Percentiles rank a stretch among this genome's conserved stretches.
Evolutionary conservation across 768 basidiomycete species (phyloP).

Genomic region (Tricholomella constricta): DNA sequence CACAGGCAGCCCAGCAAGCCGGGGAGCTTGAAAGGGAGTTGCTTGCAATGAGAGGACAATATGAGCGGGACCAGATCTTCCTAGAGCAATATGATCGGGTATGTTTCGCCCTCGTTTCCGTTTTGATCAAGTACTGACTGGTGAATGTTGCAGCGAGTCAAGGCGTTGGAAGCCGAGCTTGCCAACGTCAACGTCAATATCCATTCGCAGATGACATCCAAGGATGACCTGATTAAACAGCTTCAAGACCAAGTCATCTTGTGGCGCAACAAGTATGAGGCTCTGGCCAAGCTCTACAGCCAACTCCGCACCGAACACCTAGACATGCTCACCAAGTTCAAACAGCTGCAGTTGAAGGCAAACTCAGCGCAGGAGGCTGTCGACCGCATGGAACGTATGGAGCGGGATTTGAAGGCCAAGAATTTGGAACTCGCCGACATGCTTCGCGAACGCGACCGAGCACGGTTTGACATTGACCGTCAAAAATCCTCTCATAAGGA

Average conservation of each 20-base stretch:
- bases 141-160: constrained; percentile 70
- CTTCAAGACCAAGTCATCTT: constrained; percentile 95
- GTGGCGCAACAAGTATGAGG: constrained; percentile 99
- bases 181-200: constrained; percentile 73
- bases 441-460: constrained; percentile 96
- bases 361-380: constrained; percentile 98
- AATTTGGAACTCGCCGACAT: constrained; percentile 98
- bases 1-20: constrained; percentile 68
- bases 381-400: constrained; percentile 99
- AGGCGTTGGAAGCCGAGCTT: constrained; percentile 91
- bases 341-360: constrained; percentile 95
- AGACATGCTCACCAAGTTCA: constrained; percentile 96
- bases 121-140: neutral
- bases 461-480: constrained; percentile 92
- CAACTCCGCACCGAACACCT: constrained; percentile 97
- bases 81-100: constrained; percentile 97
- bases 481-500: constrained; percentile 95
- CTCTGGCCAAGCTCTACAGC: constrained; percentile 96
- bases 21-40: constrained; percentile 88
- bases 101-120: constrained; percentile 28
- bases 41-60: constrained; percentile 93
- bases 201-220: constrained; percentile 82
- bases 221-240: constrained; percentile 94
- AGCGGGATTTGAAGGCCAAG: constrained; percentile 97
- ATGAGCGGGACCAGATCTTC: constrained; percentile 96